phyloP scores from a whole-genome alignment of 768 basidiomycete species.

The Auricularia cornea region DNA sequence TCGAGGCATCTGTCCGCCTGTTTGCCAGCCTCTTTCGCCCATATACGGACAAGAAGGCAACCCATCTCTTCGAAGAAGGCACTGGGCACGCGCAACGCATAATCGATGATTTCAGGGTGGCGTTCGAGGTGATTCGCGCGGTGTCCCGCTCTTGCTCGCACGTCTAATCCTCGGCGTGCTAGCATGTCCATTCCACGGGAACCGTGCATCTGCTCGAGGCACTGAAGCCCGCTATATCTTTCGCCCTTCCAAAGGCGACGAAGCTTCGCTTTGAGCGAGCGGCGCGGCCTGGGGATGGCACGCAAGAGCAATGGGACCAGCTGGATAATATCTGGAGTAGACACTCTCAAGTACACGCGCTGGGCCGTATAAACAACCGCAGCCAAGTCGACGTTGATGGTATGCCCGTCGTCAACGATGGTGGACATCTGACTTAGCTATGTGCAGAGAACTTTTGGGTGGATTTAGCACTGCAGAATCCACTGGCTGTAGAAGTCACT shows the following conservation, averaged over 20 bases:
- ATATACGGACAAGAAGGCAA: neutral
- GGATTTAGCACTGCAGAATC: slow-evolving; percentile 62
- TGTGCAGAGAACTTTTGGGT: slow-evolving; percentile 65
- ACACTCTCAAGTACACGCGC: slow-evolving; percentile 51
- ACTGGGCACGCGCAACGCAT: neutral
- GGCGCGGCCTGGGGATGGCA: neutral
- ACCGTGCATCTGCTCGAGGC: slow-evolving; percentile 34
- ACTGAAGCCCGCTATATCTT: slow-evolving; percentile 54
- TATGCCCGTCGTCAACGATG: slow-evolving; percentile 20
- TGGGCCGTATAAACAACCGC: slow-evolving; percentile 43
- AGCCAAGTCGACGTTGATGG: slow-evolving; percentile 59
- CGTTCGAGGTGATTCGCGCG: slow-evolving; percentile 52
- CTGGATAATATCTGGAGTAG: slow-evolving; percentile 58
- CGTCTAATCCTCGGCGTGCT: neutral
- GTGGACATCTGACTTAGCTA: neutral
- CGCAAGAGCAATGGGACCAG: slow-evolving; percentile 39
- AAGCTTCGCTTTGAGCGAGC: slow-evolving; percentile 37
- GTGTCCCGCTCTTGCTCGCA: slow-evolving; percentile 9
- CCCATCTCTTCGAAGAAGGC: neutral
- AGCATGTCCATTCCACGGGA: slow-evolving; percentile 69
- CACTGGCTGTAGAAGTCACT: slow-evolving; percentile 64
- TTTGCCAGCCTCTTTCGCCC: slow-evolving; percentile 51
- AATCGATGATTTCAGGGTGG: slow-evolving; percentile 75
- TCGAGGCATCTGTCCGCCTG: slow-evolving; percentile 62
- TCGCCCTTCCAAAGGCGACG: slow-evolving; percentile 54